Evolutionary conservation across 768 basidiomycete genomes (phyloP), one percentile per base, ranked within the genome.

Genomic region (Obba rivulosa): DNA sequence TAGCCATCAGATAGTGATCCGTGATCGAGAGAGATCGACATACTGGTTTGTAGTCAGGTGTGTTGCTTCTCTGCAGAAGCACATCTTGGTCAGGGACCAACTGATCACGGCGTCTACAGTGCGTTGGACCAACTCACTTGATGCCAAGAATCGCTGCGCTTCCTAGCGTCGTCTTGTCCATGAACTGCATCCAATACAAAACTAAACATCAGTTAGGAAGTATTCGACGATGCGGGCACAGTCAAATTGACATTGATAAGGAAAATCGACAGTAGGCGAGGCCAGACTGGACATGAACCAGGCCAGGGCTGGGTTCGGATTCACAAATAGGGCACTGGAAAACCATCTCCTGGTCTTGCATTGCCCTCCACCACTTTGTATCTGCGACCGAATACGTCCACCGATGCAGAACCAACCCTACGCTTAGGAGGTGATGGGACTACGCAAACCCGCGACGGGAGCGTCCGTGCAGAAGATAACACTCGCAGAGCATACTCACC

Each of bases 161-260:
- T 1, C 83, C 84, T 3, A 87, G 67, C 0, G 85, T 87, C 0
- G 79, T 81, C 65, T 86, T 86, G 53, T 87, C 85, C 81, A 86
- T 86, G 51, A 81, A 86, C 59, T 87, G 84, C n/a, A 87, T 74
- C 76, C 85, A 81, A 50, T 54, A 48, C 3, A 50, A 55, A 9
- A 49, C 61, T 56, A 10, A 8, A 16, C 3, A 7, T 20, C 4
- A 24, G 10, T 43, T 17, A 45, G 42, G 9, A 39, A 40, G 8
- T 22, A 11, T 9, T 25, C 13, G 21, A 18, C 21, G n/a, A 31
- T n/a, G 13, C n/a, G 39, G 11, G 24, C 21, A 13, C 7, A 41
- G 11, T 13, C 68, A 28, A 56, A 81, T 79, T 73, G 80, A 54
- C 81, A 83, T 31, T 82, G 10, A 21, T 24, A 11, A 40, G 22